Conservation (phyloP, 305 asterid species). For the Ilex paraguariensis region DNA sequence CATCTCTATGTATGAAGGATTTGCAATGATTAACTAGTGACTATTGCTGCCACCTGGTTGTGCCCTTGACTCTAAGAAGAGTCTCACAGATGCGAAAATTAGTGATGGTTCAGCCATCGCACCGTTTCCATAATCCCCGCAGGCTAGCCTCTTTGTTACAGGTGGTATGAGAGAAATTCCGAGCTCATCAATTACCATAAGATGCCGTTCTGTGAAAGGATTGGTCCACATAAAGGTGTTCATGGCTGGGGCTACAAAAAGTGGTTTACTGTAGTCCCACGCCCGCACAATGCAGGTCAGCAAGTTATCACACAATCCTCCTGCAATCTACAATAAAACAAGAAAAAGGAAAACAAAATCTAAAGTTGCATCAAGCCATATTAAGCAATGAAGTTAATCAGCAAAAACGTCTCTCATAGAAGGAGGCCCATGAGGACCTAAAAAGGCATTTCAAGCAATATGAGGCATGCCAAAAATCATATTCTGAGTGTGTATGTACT, state of each 20-base stretch:
- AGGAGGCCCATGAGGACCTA: no score
- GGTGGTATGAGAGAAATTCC: conserved; percentile 88
- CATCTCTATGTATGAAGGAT: not conserved
- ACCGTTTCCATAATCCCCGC: conserved; percentile 87
- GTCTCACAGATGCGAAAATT: conserved; percentile 36
- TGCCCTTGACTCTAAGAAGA: conserved; percentile 24
- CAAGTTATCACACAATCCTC: conserved; percentile 86
- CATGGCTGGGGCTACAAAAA: conserved; percentile 96
- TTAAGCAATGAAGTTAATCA: no score
- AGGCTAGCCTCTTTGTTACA: conserved; percentile 68
- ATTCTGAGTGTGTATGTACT: no score
- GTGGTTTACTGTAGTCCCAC: conserved; percentile 82
- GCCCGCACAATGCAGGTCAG: conserved; percentile 83
- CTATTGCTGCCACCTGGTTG: conserved; percentile 14
- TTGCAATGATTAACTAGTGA: not conserved
- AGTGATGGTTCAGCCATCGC: conserved; percentile 81
- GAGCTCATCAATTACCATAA: conserved; percentile 63
- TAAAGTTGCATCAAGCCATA: no score
- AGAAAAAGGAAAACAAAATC: no score
- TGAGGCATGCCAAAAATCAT: no score
- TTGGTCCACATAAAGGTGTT: conserved; percentile 91
- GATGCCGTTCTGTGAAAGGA: conserved; percentile 75
- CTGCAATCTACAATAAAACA: conserved; percentile 53
- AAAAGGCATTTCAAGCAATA: no score
- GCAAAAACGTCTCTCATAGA: no score